These are phyloP conservation scores for Daedaleopsis sinensis DNA, from an alignment of 768 basidiomycete species.

Conservation along the genomic window DNA sequence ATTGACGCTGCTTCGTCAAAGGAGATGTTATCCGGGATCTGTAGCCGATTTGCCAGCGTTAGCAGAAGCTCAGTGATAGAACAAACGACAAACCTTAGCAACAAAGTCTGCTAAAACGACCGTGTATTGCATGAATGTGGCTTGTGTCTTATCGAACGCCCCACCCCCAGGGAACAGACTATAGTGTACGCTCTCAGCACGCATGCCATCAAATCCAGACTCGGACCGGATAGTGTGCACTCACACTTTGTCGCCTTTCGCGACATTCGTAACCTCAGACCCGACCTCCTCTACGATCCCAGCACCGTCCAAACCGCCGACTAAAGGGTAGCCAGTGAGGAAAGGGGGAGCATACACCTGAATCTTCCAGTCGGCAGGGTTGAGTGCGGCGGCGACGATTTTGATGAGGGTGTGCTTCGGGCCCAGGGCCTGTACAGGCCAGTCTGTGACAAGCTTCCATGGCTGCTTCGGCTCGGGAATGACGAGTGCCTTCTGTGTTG, in stretches of 20 bases:
- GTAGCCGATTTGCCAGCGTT: not conserved
- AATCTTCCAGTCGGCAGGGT: constrained; percentile 40
- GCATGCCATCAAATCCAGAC: too few species aligned
- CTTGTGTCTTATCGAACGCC: constrained; percentile 1
- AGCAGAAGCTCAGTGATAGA: too few species aligned
- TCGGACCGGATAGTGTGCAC: not conserved
- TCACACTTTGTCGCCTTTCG: constrained; percentile 31
- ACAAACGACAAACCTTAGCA: constrained; percentile 21
- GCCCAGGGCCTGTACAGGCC: constrained; percentile 37
- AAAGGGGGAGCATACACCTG: constrained; percentile 29
- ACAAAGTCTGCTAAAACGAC: constrained; percentile 21
- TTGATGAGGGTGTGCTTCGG: constrained; percentile 46
- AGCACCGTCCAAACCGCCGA: constrained; percentile 34
- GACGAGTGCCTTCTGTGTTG: constrained; percentile 5
- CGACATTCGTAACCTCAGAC: constrained; percentile 28
- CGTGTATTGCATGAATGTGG: constrained; percentile 25
- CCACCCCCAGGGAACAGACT: constrained; percentile 2
- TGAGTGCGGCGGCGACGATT: constrained; percentile 33
- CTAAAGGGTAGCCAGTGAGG: constrained; percentile 21
- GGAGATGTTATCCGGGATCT: constrained; percentile 38
- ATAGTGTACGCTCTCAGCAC: not conserved
- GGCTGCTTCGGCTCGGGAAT: not conserved
- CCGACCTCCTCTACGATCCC: constrained; percentile 35
- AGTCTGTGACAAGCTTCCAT: not conserved
- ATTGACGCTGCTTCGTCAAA: constrained; percentile 44